Evolutionary conservation across 345 rosid genomes (phyloP).

Genomic region (Iberis pinnata): DNA sequence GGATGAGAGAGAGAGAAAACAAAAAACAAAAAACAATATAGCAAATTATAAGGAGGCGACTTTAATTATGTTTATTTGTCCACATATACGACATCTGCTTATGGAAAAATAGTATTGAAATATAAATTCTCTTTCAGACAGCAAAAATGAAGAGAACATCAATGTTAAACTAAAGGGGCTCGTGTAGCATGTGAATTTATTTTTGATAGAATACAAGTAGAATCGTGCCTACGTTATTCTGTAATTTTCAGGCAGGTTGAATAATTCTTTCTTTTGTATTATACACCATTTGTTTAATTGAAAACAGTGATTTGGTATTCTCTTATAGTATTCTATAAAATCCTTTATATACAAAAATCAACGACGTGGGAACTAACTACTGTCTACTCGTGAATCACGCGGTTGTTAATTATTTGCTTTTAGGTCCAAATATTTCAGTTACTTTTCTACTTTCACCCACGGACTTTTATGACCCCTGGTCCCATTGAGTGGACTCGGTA

Average conservation of each 20-base stretch:
- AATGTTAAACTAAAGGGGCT: constrained; percentile 5
- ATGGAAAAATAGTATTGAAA: not conserved
- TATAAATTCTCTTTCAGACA: constrained; percentile 20
- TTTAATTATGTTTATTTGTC: not conserved
- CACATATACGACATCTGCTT: not conserved
- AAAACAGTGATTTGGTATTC: no score
- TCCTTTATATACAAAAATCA: no score
- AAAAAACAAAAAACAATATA: no score
- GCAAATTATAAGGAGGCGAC: not conserved
- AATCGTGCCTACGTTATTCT: constrained; percentile 15
- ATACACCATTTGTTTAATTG: no score
- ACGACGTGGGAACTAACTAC: not conserved
- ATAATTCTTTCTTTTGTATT: not conserved
- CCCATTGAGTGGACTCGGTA: constrained; percentile 12
- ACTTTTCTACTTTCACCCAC: not conserved
- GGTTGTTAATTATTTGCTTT: constrained; percentile 1
- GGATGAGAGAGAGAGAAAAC: not conserved
- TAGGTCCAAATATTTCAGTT: not conserved
- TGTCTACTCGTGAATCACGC: not conserved
- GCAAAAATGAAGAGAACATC: constrained; percentile 4
- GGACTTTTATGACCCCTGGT: not conserved
- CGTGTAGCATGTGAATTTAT: constrained; percentile 25
- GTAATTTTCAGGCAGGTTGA: constrained; percentile 19
- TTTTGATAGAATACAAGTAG: not conserved
- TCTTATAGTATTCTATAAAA: no score